These are phyloP conservation scores for Xylaria sp. DNA, from an alignment of 2,329 filamentous ascomycete genomes.

Conservation along the genomic window DNA sequence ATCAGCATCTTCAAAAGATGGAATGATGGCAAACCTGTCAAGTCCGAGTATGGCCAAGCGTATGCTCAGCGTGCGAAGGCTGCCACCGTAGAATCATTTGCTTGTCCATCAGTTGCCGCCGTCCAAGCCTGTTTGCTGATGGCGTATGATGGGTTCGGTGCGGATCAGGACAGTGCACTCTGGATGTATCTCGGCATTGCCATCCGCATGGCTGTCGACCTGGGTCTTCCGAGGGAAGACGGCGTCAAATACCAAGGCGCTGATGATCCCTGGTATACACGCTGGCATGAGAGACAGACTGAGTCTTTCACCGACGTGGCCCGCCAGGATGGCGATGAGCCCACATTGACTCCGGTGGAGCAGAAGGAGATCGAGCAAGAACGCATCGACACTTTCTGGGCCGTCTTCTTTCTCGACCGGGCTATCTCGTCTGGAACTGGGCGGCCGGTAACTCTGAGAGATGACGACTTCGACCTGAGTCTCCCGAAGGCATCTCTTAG, in stretches of 20 bases:
- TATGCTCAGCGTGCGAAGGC: slow-evolving; percentile 86
- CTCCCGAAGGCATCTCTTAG: slow-evolving; percentile 66
- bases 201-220: slow-evolving; percentile 83
- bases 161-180: slow-evolving; percentile 85
- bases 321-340: slow-evolving; percentile 56
- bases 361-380: slow-evolving; percentile 79
- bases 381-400: slow-evolving; percentile 88
- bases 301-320: slow-evolving; percentile 31
- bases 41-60: slow-evolving; percentile 77
- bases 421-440: slow-evolving; percentile 90
- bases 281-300: slow-evolving; percentile 54
- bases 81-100: slow-evolving; percentile 84
- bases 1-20: slow-evolving; percentile 62
- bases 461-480: slow-evolving; percentile 84
- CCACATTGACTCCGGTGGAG: slow-evolving; percentile 59
- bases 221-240: slow-evolving; percentile 84
- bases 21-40: slow-evolving; percentile 59
- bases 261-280: slow-evolving; percentile 61
- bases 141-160: slow-evolving; percentile 89
- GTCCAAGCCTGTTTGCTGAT: slow-evolving; percentile 86
- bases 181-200: slow-evolving; percentile 95
- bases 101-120: slow-evolving; percentile 83
- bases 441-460: slow-evolving; percentile 81
- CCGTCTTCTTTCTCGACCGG: slow-evolving; percentile 86
- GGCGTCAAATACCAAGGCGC: slow-evolving; percentile 73